These are phyloP conservation scores for Aureobasidium sp. DNA, from an alignment of 2,329 filamentous ascomycete genomes.

Conservation along the genomic window DNA sequence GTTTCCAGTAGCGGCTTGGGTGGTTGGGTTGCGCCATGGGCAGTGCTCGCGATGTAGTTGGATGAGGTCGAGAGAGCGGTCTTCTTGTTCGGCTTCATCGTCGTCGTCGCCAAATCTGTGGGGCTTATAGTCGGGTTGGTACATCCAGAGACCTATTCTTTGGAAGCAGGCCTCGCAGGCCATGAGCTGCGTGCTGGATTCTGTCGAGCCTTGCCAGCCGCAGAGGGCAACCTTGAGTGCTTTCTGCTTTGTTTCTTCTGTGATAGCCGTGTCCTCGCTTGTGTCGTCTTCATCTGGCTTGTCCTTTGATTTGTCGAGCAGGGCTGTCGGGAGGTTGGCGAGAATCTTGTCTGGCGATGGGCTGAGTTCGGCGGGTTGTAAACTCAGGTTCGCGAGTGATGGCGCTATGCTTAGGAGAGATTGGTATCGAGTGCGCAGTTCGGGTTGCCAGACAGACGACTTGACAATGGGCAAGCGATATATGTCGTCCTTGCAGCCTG, in stretches of 20 bases:
- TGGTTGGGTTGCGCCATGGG: constrained; percentile 30
- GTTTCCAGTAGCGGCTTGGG: constrained; percentile 28
- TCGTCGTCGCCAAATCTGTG: constrained; percentile 20
- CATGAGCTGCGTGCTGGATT: constrained; percentile 61
- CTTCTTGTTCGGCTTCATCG: constrained; percentile 36
- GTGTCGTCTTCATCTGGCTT: not conserved
- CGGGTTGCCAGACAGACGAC: constrained; percentile 29
- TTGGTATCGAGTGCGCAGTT: constrained; percentile 25
- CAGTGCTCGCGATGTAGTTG: constrained; percentile 33
- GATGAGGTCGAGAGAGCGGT: constrained; percentile 25
- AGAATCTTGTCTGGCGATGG: constrained; percentile 22
- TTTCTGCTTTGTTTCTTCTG: constrained; percentile 17
- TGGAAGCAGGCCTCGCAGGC: constrained; percentile 82
- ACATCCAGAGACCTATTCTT: constrained; percentile 89
- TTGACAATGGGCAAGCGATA: constrained; percentile 49
- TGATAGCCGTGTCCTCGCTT: not conserved
- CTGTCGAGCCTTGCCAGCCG: constrained; percentile 49
- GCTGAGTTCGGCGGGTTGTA: constrained; percentile 19
- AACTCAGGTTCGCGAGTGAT: constrained; percentile 20
- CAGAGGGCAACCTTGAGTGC: constrained; percentile 35
- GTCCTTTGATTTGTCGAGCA: constrained; percentile 19
- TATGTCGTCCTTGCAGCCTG: constrained; percentile 74
- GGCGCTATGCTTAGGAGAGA: constrained; percentile 23
- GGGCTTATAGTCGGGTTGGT: constrained; percentile 52
- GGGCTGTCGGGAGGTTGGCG: constrained; percentile 23